A percentile compares a stretch with the other conserved stretches of the same genome.
These are phyloP conservation scores for Aspergillus udagawae DNA, from an alignment of 2,329 filamentous ascomycete species.

Conservation along the genomic window DNA sequence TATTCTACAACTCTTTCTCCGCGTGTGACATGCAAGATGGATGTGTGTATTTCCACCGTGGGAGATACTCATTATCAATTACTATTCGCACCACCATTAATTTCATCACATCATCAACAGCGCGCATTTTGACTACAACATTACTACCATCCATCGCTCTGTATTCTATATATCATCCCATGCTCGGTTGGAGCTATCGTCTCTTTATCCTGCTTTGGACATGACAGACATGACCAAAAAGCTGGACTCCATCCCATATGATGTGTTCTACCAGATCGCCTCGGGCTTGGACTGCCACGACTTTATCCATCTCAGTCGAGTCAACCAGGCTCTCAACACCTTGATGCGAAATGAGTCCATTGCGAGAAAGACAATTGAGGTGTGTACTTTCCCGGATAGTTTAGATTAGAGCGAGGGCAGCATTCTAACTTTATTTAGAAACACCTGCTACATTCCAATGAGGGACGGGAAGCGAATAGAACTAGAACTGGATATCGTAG, in stretches of 20 bases:
- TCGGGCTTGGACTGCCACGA: conserved; percentile 55
- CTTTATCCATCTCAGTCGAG: conserved; percentile 53
- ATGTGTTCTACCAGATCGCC: conserved; percentile 60
- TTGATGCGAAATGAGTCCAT: conserved; percentile 54
- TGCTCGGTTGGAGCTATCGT: neutral
- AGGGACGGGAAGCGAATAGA: conserved; percentile 38
- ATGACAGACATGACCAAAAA: conserved; percentile 20
- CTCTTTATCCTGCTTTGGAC: conserved; percentile 9
- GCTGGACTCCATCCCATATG: conserved; percentile 55
- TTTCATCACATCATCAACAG: neutral
- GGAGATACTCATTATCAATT: neutral
- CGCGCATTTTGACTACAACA: neutral
- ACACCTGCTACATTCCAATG: conserved; percentile 41
- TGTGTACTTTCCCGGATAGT: conserved; percentile 26
- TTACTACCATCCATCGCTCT: neutral
- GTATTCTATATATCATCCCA: neutral
- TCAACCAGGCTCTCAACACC: conserved; percentile 49
- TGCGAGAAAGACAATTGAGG: conserved; percentile 56
- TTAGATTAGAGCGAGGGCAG: conserved; percentile 2
- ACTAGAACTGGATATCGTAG: conserved; percentile 45
- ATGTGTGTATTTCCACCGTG: neutral
- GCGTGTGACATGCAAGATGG: neutral
- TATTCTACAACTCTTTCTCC: neutral
- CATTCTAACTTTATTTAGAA: conserved; percentile 31
- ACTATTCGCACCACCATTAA: neutral